A percentile compares a stretch with the other conserved stretches of the same genome.
Conservation (phyloP, 371 early-diverging fungal genomes). For the Capniomyces stellatus region DNA sequence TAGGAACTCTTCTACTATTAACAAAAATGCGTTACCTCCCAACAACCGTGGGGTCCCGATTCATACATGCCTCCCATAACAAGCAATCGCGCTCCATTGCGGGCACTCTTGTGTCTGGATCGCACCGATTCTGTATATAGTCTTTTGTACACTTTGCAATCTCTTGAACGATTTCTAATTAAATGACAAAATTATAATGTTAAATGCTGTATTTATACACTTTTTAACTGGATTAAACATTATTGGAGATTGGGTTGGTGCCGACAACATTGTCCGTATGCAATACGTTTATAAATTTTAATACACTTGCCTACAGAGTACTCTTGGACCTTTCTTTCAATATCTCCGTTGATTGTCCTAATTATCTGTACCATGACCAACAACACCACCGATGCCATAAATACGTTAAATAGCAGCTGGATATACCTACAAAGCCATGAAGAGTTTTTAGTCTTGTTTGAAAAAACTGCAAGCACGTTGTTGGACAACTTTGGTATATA, state of each 20-base stretch:
- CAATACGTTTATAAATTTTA: no score
- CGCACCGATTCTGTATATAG: constrained; percentile 59
- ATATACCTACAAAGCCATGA: constrained; percentile 25
- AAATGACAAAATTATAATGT: neutral
- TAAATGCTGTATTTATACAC: neutral
- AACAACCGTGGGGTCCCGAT: constrained; percentile 44
- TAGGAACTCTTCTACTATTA: neutral
- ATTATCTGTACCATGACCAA: constrained; percentile 37
- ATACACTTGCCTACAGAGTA: constrained; percentile 27
- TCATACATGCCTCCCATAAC: constrained; percentile 67
- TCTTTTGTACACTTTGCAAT: constrained; percentile 43
- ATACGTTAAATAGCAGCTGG: constrained; percentile 37
- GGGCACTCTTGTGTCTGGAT: constrained; percentile 48
- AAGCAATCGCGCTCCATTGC: constrained; percentile 53
- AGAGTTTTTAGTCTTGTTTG: neutral
- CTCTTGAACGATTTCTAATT: constrained; percentile 34
- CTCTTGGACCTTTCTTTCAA: constrained; percentile 43
- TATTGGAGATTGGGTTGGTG: no score
- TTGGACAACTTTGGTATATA: neutral
- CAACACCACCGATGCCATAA: constrained; percentile 31
- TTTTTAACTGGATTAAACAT: no score
- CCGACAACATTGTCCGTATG: no score
- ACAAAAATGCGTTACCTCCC: constrained; percentile 12
- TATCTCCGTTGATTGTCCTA: constrained; percentile 41
- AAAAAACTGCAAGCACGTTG: neutral